phyloP scores from a whole-genome alignment of 805 yeast genomes.

The Candida vartiovaarae region DNA sequence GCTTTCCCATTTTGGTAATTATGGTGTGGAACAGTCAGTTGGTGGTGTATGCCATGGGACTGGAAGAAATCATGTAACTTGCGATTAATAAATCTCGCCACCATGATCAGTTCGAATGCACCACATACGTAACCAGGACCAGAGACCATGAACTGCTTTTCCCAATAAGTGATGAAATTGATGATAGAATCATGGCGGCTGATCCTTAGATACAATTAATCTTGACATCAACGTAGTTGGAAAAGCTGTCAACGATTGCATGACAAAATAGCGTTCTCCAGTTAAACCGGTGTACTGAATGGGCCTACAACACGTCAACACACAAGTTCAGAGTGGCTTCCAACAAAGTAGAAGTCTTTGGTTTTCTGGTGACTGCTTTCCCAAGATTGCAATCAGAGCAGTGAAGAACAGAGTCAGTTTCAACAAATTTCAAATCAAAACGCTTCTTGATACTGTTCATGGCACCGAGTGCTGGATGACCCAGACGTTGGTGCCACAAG shows the following conservation, averaged over 20 bases:
- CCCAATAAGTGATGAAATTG: background rate
- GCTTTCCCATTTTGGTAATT: background rate
- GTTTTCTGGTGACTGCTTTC: background rate
- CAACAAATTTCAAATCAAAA: background rate
- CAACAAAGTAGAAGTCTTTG: background rate
- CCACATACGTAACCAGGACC: background rate
- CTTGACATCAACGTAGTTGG: background rate
- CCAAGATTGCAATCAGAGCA: background rate
- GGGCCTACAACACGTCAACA: background rate
- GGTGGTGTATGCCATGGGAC: background rate
- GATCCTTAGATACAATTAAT: background rate
- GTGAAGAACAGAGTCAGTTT: background rate
- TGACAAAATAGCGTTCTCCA: background rate
- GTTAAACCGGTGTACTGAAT: background rate
- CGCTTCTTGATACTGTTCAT: background rate
- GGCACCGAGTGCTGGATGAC: background rate
- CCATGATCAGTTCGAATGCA: conserved; percentile 1
- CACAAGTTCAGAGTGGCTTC: background rate
- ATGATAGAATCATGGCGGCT: background rate
- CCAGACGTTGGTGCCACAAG: background rate
- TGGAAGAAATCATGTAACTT: background rate
- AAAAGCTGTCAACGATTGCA: background rate
- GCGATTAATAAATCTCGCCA: background rate
- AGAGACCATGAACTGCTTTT: background rate
- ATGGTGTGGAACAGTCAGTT: conserved; percentile 2